Percentiles rank a stretch among this genome's conserved stretches.
phyloP scores from a whole-genome alignment of 2,329 filamentous ascomycete species.

The Pestalotiopsis sp. region DNA sequence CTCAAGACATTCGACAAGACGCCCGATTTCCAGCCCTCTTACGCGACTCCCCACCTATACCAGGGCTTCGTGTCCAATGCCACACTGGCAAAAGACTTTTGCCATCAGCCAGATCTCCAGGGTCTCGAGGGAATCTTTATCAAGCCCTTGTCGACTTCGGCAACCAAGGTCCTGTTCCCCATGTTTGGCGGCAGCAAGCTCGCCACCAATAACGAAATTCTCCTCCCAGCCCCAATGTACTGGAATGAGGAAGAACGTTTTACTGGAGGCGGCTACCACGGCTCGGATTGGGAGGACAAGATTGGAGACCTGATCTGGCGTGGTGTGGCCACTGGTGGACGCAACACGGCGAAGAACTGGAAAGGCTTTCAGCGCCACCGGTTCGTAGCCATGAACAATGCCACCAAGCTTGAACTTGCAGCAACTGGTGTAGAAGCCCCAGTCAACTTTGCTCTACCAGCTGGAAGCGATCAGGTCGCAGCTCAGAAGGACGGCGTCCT shows the following conservation, averaged over 20 bases:
- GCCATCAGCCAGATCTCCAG: conserved; percentile 66
- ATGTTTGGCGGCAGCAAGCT: conserved; percentile 72
- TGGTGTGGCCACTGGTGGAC: conserved; percentile 67
- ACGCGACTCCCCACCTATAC: conserved; percentile 51
- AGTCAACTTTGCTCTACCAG: conserved; percentile 58
- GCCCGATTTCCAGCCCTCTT: conserved; percentile 47
- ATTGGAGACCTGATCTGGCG: conserved; percentile 60
- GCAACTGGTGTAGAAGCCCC: conserved; percentile 45
- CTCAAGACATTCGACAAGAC: conserved; percentile 46
- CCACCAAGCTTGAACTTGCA: conserved; percentile 55
- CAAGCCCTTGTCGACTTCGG: conserved; percentile 57
- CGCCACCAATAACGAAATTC: conserved; percentile 70
- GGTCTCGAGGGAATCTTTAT: conserved; percentile 68
- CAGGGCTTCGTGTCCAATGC: conserved; percentile 65
- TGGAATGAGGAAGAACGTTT: conserved; percentile 66
- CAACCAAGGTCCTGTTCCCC: conserved; percentile 62
- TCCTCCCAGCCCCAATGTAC: conserved; percentile 71
- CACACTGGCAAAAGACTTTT: conserved; percentile 62
- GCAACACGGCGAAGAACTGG: conserved; percentile 65
- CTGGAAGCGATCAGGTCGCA: conserved; percentile 47
- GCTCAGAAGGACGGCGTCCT: conserved; percentile 47
- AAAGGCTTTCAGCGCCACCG: conserved; percentile 74
- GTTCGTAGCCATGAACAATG: conserved; percentile 74
- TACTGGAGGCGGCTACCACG: conserved; percentile 56
- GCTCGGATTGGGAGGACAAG: conserved; percentile 61